Base-by-base conservation (phyloP, 2,329 filamentous ascomycete genomes). In the Rugonectria rugulosa region DNA sequence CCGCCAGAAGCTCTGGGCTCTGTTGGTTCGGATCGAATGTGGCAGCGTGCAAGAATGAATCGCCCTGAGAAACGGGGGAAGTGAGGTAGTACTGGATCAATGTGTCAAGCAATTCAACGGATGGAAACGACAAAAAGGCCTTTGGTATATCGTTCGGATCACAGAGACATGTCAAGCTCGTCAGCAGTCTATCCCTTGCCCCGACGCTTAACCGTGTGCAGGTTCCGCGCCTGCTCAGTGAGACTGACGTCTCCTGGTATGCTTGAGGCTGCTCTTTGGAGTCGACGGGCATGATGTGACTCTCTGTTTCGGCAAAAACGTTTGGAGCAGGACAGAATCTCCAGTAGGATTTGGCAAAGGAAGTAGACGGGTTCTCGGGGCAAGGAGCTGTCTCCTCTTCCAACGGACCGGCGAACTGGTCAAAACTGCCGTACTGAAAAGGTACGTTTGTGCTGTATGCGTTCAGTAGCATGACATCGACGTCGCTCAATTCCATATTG, bases 31-130 rank as follows among this genome's bases (percentile, higher is more conserved):
- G 46, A 24, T 49, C 37, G 14, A 49, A 49, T 10, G 36, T 49
- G 7, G 46, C 36, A 23, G 36, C 11, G 9, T 49, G 46, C 14
- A 49, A 41, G 11, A 49, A 49, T 10, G 26, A 40, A 9, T 29
- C 26, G 4, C 36, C 46, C 4, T 27, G 46, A 11, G 46, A 49
- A 6, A 49, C 36, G 5, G 46, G 24, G 6, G 46, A 49, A 14
- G 46, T 41, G 10, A 49, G 36, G 17, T 49, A 49, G 8, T 31
- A 49, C 21, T 49, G 46, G 3, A 49, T 23, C 8, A 49, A n/a
- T 0, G 36, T 31, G 29, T 49, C 36, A 34, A 49, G 9, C 6
- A 49, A 6, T 19, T 49, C 46, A 3, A 49, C 34, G 2, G 46
- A 49, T 34, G 46, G 46, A 31, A 49, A 49, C 11, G 36, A 40